Base-by-base conservation (phyloP, 176 grass and related monocot species). In the Thalia dealbata region DNA sequence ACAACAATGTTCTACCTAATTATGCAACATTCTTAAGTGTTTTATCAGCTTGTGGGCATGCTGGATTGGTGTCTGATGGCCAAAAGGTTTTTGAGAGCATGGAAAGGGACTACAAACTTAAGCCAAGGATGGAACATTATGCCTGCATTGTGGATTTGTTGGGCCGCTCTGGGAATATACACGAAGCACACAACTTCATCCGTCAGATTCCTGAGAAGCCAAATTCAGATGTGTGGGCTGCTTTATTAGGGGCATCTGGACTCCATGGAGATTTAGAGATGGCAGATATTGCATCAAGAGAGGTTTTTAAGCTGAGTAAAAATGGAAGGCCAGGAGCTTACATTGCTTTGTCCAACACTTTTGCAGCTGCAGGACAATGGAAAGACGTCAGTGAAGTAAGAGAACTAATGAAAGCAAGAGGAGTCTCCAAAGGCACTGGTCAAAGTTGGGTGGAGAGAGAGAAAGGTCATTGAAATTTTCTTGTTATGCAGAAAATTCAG, bases 141-240 rank as follows among this genome's bases (percentile, higher is more conserved):
- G 87, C 89, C 2, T 90, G 81, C 85, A 90, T 97, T 89, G 89
- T 97, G 46, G 89, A 97, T 80, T 77, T 92, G 25, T 48, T 97
- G 45, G 93, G 93, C 62, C 75, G 89, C 75, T 84, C 76, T 41
- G 87, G 93, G 16, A 78, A 70, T 70, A 52, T 96, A 69, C 66
- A 70, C 4, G 80, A 86, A 62, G 87, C 87, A 4, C 78, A 86
- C 28, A 67, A 76, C 12, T 87, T 92, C 10, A 58, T 96, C 69
- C 70, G 69, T 18, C 43, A 80, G 50, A 96, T 92, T n/a, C 79
- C 87, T 23, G 63, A 51, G 28, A 80, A 78, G 64, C 89, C 92
- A 0, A 86, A 77, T 78, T 76, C 83, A 3, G 92, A 96, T 74
- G 93, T 96, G 61, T 96, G 89, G 93, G 78, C 84, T 22, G 86